phyloP scores from a whole-genome alignment of 768 basidiomycete genomes.

The Kwoniella shandongensis region DNA sequence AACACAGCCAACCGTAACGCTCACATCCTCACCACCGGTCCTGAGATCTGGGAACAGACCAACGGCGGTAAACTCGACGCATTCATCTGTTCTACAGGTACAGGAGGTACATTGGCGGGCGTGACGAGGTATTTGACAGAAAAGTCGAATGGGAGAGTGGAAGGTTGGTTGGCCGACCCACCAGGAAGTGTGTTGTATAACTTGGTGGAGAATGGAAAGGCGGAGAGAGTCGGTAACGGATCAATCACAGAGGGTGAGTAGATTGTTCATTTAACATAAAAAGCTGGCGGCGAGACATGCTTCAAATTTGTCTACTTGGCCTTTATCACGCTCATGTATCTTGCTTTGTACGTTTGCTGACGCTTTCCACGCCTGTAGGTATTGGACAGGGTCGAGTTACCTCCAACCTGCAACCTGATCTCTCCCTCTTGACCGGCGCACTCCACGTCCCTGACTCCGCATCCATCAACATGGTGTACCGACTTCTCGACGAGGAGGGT shows the following conservation, averaged over 20 bases:
- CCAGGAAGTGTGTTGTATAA: constrained; percentile 89
- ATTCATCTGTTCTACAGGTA: constrained; percentile 94
- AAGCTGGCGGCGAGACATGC: no score
- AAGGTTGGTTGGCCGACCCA: constrained; percentile 94
- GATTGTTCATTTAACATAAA: no score
- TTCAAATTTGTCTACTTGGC: constrained; percentile 45
- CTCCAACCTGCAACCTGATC: constrained; percentile 78
- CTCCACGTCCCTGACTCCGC: constrained; percentile 83
- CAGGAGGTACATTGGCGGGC: constrained; percentile 93
- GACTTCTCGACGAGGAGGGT: constrained; percentile 86
- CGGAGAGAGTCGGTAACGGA: constrained; percentile 49
- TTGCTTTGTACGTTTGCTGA: not conserved
- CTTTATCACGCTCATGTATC: no score
- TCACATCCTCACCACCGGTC: constrained; percentile 88
- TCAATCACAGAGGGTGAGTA: constrained; percentile 54
- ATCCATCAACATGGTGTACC: constrained; percentile 89
- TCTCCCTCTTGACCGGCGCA: constrained; percentile 75
- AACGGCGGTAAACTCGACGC: constrained; percentile 69
- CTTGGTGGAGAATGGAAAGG: constrained; percentile 72
- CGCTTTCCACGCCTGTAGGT: constrained; percentile 57
- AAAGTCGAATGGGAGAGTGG: constrained; percentile 70
- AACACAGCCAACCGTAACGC: constrained; percentile 86
- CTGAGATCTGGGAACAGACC: constrained; percentile 94
- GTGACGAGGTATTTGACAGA: constrained; percentile 80
- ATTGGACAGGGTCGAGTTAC: constrained; percentile 98